Base-by-base conservation (phyloP, 371 early-diverging fungal genomes). In the Rhizomucor pusillus region DNA sequence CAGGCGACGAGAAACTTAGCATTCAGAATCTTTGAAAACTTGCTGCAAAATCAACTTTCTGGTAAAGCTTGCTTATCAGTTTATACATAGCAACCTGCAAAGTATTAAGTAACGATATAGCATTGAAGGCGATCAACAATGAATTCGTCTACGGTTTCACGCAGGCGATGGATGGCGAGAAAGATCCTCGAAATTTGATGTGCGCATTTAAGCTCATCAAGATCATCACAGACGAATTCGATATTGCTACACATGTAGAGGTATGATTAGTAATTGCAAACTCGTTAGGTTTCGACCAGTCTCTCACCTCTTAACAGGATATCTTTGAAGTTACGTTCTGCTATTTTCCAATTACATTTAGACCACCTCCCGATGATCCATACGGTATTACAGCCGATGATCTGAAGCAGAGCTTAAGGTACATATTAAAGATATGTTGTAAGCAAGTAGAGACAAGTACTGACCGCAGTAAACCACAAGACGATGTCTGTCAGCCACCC, bases 271-370 rank as follows among this genome's bases (percentile, higher is more conserved):
- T 13, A 43, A 19, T 9, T 47, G 34, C 24, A 23, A 41, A 5
- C 13, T 36, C 35, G 40, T 24, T 40, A 14, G 20, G 19, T 43
- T 9, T 22, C 47, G 14, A 20, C 16, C 13, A 35, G 34, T n/a
- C 0, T 43, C 9, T 4, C 0, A 37, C 37, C 7, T 13, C 10
- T 91, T 22, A 56, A 1, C 60, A 86, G 84, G 93, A 93, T 60
- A 60, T 97, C 43, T 98, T 98, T 64, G 97, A 98, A 56, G 89
- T 94, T 16, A 84, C 92, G 22, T 98, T 93, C 56, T 96, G 97
- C 76, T 99, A 99, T 77, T 99, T 99, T 63, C 99, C 99, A 0
- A 98, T 99, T 64, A 97, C 99, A 1, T 99, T 97, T 69, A 88
- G 90, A 66, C 90, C 95, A 6, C 92, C 95, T 0, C 93, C 94